These are phyloP conservation scores for Rhizophagus clarus DNA, from an alignment of 192 early-diverging fungal species.

Conservation along the genomic window DNA sequence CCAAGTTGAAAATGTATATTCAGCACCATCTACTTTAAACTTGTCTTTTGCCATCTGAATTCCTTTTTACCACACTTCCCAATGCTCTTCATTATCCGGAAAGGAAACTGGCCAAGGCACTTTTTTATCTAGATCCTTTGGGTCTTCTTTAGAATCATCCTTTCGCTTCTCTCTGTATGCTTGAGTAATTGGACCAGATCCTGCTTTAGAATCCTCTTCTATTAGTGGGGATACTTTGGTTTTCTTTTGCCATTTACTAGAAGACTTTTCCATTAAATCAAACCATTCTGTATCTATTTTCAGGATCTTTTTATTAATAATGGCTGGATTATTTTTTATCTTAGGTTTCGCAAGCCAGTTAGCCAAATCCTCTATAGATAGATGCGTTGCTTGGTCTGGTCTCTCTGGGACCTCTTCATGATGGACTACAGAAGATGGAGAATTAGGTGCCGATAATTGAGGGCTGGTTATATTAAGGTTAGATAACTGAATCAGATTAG, in stretches of 20 bases:
- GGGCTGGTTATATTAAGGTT: background rate
- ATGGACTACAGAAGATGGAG: no score
- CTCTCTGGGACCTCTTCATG: no score
- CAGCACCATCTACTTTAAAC: no score
- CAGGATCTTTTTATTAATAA: background rate
- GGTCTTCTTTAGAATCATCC: background rate
- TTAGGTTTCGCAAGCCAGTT: background rate
- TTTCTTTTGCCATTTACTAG: no score
- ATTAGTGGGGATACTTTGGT: no score
- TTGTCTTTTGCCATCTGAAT: no score
- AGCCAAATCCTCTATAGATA: background rate
- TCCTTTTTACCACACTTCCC: slow-evolving; percentile 16
- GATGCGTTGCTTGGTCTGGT: no score
- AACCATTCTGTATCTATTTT: background rate
- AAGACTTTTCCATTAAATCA: background rate
- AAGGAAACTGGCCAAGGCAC: slow-evolving; percentile 14
- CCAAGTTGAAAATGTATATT: no score
- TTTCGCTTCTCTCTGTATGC: background rate
- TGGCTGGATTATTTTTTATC: background rate
- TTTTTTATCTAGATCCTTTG: slow-evolving; percentile 26
- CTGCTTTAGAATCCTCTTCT: no score
- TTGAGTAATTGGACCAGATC: no score
- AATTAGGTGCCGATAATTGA: background rate
- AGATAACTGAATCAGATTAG: background rate
- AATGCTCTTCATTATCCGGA: slow-evolving; percentile 20